Evolutionary conservation across 371 early-diverging fungal species (phyloP), one percentile per base, ranked within the genome.

Genomic region (Chytridium lagenaria): DNA sequence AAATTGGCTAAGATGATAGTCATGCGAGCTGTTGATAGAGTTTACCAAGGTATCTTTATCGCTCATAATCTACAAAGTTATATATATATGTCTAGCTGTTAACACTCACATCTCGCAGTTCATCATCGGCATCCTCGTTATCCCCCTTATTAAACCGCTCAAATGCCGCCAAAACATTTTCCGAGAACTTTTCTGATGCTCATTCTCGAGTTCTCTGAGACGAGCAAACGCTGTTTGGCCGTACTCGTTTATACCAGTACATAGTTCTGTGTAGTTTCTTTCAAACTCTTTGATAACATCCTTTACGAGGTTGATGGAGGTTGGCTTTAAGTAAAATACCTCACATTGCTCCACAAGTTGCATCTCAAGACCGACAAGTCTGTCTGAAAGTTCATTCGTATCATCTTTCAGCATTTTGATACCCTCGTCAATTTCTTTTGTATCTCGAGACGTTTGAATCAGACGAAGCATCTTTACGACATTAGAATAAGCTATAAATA

Each of bases 261-360:
- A 76, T 15, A 84, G 5, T 64, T 87, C 87, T 19, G 81, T 80
- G 70, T 85, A 87, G 72, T 80, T 83, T 28, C 86, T 71, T 68
- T 86, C 84, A 68, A 84, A 84, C 52, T 86, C 85, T 64, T 85
- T 85, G 33, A 78, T 57, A 22, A 86, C 79, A 1, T 86, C 85
- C 82, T 80, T 33, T 7, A 40, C 5, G 44, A 44, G 1, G 28
- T 61, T 59, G 30, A 50, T 23, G n/a, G 44, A 28, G 31, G 50
- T 31, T 38, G 44, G 67, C 2, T 36, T 50, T 50, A 34, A 57
- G 38, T 69, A 49, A 1, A 67, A 34, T 51, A 83, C 84, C 63
- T 87, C 87, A 61, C 85, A 85, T 68, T 85, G 86, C 75, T 87
- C 87, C 12, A 85, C 84, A 12, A 86, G 73, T 12, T 72, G 72